Evolutionary conservation across 2,329 filamentous ascomycete genomes (phyloP).

Genomic region (Thielaviopsis musarum): DNA sequence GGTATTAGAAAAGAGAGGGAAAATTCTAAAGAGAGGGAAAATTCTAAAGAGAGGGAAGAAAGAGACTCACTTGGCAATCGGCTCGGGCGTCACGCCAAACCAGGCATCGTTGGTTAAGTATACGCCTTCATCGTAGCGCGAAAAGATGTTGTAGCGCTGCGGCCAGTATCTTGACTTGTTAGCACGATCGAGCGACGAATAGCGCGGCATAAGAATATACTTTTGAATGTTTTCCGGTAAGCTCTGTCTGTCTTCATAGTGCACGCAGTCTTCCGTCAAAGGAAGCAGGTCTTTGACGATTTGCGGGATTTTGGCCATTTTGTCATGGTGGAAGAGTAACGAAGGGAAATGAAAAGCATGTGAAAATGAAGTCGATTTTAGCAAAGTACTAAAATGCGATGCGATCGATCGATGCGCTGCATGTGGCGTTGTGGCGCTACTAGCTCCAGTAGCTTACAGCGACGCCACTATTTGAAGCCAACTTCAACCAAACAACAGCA

Average conservation of each 20-base stretch:
- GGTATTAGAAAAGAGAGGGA: slow-evolving; percentile 1
- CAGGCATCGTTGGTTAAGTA: slow-evolving; percentile 86
- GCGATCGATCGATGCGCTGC: background rate
- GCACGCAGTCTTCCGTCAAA: slow-evolving; percentile 49
- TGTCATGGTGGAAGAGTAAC: background rate
- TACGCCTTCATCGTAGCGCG: slow-evolving; percentile 71
- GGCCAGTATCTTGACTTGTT: slow-evolving; percentile 57
- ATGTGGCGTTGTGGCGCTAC: background rate
- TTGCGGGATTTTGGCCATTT: background rate
- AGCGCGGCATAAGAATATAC: slow-evolving; percentile 28
- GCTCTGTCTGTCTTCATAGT: slow-evolving; percentile 53
- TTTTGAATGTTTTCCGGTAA: slow-evolving; percentile 77
- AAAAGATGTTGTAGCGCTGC: slow-evolving; percentile 77
- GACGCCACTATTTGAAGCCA: background rate
- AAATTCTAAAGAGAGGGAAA: too few relatives aligned
- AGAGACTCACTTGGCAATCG: slow-evolving; percentile 55
- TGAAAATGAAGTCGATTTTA: background rate
- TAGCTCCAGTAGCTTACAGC: background rate
- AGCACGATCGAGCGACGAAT: background rate
- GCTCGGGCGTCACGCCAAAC: slow-evolving; percentile 94
- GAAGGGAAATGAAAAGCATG: background rate
- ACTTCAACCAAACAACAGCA: background rate
- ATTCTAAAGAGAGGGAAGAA: background rate
- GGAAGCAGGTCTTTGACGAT: slow-evolving; percentile 21
- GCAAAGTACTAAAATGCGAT: background rate